phyloP scores from a whole-genome alignment of 139 green algal species.

The Klebsormidium nitens region DNA sequence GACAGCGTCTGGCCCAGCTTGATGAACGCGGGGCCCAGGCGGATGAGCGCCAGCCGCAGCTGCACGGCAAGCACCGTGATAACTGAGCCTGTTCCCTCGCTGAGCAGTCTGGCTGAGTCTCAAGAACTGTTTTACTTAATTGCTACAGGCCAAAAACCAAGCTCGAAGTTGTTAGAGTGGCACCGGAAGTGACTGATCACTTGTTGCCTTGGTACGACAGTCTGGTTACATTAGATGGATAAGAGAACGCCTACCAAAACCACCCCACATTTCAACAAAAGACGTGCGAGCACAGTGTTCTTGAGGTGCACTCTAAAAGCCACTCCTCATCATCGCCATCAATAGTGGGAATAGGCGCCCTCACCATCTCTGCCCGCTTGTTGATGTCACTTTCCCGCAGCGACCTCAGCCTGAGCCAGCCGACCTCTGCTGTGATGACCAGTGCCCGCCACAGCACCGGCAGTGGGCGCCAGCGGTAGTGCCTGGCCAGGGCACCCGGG shows the following conservation, averaged over 20 bases:
- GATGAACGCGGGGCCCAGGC: constrained; percentile 74
- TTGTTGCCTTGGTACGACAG: too few relatives aligned
- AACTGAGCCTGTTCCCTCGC: background rate
- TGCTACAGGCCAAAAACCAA: too few relatives aligned
- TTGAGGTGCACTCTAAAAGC: too few relatives aligned
- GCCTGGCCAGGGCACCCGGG: constrained; percentile 5
- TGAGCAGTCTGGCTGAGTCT: background rate
- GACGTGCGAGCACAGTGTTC: too few relatives aligned
- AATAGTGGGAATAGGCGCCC: too few relatives aligned
- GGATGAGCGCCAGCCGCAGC: constrained; percentile 17
- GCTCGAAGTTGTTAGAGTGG: background rate
- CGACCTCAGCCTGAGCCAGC: background rate
- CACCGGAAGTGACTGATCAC: background rate
- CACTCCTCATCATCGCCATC: too few relatives aligned
- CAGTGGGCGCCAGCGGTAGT: constrained; percentile 18
- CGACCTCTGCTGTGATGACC: background rate
- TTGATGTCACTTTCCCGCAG: too few relatives aligned
- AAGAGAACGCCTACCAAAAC: too few relatives aligned
- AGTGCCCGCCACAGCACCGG: background rate
- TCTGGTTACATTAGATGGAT: too few relatives aligned
- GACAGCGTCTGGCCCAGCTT: constrained; percentile 57
- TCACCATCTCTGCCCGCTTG: too few relatives aligned
- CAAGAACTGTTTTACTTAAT: too few relatives aligned
- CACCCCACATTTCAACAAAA: too few relatives aligned
- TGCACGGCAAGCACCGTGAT: background rate